A percentile compares a stretch with the other conserved stretches of the same genome.
phyloP scores from a whole-genome alignment of 2,329 filamentous ascomycete genomes.

The Nemania serpens region DNA sequence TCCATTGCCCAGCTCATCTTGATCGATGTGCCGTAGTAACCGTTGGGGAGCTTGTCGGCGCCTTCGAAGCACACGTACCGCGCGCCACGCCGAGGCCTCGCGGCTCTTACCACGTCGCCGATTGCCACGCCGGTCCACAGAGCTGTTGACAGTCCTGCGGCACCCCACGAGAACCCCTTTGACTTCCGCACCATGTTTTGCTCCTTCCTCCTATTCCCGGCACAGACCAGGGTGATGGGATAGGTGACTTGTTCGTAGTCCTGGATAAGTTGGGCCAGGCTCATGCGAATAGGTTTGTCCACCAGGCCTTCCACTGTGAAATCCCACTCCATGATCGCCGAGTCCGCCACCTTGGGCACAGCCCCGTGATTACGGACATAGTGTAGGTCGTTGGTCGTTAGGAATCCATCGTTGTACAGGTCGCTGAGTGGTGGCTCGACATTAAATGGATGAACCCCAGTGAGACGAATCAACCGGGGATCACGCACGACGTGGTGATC shows the following conservation, averaged over 20 bases:
- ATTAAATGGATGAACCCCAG: slow-evolving; percentile 90
- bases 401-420: slow-evolving; percentile 78
- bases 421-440: slow-evolving; percentile 81
- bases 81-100: slow-evolving; percentile 70
- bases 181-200: slow-evolving; percentile 90
- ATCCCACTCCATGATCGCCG: slow-evolving; percentile 77
- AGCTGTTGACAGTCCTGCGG: slow-evolving; percentile 84
- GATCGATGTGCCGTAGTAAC: slow-evolving; percentile 84
- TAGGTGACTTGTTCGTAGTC: slow-evolving; percentile 83
- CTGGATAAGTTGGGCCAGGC: slow-evolving; percentile 70
- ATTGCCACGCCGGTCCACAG: slow-evolving; percentile 85
- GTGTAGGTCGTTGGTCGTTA: slow-evolving; percentile 86
- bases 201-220: slow-evolving; percentile 89
- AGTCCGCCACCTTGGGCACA: slow-evolving; percentile 75
- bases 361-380: slow-evolving; percentile 91
- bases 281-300: slow-evolving; percentile 73
- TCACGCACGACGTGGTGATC: slow-evolving; percentile 82
- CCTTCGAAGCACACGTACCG: slow-evolving; percentile 91
- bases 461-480: slow-evolving; percentile 80
- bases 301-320: slow-evolving; percentile 85
- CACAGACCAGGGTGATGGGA: slow-evolving; percentile 87
- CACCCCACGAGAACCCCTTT: slow-evolving; percentile 93
- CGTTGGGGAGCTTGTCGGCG: slow-evolving; percentile 85
- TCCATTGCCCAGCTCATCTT: slow-evolving; percentile 91
- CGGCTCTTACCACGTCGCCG: slow-evolving; percentile 69